These are phyloP conservation scores for Aspergillus asperescens DNA, from an alignment of 495 filamentous ascomycete species.

Conservation along the genomic window DNA sequence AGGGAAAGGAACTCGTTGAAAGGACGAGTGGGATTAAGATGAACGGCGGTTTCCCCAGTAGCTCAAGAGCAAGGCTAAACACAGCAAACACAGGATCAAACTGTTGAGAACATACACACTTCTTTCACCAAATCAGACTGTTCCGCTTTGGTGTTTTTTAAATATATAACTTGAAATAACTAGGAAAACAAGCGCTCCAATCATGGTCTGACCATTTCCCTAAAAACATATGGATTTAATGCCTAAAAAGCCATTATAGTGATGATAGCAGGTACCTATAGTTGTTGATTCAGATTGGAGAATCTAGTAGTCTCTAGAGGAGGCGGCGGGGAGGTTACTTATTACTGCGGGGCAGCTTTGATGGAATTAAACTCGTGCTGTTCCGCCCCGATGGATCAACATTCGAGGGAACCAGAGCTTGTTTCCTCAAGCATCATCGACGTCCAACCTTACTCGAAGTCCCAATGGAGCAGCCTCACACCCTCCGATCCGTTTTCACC, in stretches of 20 bases:
- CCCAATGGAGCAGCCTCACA: slow-evolving; percentile 55
- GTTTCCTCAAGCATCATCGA: slow-evolving; percentile 6
- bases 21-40: neutral
- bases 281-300: neutral
- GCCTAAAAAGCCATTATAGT: no score
- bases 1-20: neutral
- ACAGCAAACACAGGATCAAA: neutral
- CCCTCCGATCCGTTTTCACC: slow-evolving; percentile 52
- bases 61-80: neutral
- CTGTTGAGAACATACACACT: neutral
- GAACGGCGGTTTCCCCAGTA: neutral
- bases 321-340: neutral
- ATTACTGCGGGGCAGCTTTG: slow-evolving; percentile 15
- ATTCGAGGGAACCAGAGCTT: slow-evolving; percentile 16
- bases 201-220: no score
- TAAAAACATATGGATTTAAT: no score
- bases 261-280: no score
- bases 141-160: neutral
- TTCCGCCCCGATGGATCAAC: slow-evolving; percentile 6
- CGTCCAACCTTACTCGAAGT: neutral
- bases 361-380: slow-evolving; percentile 13
- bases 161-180: no score
- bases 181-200: no score
- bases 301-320: neutral
- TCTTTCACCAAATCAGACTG: neutral